Evolutionary conservation across 1,284 basidiomycete species (phyloP).

Genomic region (Tilletia caries): DNA sequence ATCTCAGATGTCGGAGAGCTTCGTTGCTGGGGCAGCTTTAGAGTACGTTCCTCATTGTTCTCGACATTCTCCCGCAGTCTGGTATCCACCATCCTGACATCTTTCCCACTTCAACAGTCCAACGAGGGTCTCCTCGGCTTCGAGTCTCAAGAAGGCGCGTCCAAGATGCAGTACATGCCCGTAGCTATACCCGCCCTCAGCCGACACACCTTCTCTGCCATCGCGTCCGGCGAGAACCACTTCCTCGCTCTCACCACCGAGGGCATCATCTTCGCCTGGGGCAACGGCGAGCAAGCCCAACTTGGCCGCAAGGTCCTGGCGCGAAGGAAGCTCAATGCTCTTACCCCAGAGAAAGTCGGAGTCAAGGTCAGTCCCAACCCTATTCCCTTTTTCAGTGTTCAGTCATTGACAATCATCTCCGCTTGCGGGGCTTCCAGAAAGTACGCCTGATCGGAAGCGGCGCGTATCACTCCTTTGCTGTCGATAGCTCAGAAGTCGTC

Average conservation of each 20-base stretch:
- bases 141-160: conserved; percentile 60
- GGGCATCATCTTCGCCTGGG: conserved; percentile 73
- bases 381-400: too few species aligned
- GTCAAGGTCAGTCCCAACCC: conserved; percentile 40
- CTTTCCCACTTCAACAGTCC: conserved; percentile 49
- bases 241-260: conserved; percentile 78
- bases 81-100: conserved; percentile 15
- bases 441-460: conserved; percentile 76
- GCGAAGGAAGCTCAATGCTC: conserved; percentile 74
- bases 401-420: background rate
- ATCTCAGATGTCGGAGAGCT: conserved; percentile 74
- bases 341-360: conserved; percentile 71
- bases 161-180: conserved; percentile 40
- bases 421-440: conserved; percentile 59
- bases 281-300: conserved; percentile 80
- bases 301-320: conserved; percentile 64
- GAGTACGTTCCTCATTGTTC: conserved; percentile 62
- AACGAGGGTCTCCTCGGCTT: conserved; percentile 84
- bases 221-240: conserved; percentile 80
- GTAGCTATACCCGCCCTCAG: conserved; percentile 54
- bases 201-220: conserved; percentile 65
- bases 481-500: conserved; percentile 74
- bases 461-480: conserved; percentile 80
- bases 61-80: conserved; percentile 57
- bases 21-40: conserved; percentile 63